Percentiles rank a stretch among this genome's conserved stretches.
Conservation (phyloP, 192 early-diverging fungal species). For the Coemansia sp. region DNA sequence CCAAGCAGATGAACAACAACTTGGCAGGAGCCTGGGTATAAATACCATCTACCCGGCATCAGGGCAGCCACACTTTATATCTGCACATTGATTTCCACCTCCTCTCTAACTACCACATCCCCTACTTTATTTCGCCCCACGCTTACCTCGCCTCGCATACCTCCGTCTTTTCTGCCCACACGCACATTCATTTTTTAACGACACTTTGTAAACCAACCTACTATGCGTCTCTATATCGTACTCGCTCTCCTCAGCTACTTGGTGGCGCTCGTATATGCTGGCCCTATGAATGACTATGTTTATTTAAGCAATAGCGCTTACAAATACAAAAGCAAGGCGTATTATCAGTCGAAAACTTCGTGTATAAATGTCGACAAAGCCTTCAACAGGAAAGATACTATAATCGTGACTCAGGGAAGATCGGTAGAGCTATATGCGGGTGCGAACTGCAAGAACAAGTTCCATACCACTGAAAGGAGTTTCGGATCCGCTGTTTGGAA, state of each 20-base stretch:
- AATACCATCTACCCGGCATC: neutral
- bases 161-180: neutral
- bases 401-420: no score
- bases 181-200: neutral
- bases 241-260: neutral
- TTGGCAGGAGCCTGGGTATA: neutral
- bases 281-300: neutral
- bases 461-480: no score
- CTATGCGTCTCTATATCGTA: slow-evolving; percentile 2
- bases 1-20: neutral
- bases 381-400: no score
- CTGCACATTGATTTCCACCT: neutral
- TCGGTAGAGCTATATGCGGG: no score
- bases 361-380: neutral
- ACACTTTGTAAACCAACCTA: neutral
- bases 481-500: no score
- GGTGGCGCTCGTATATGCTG: neutral
- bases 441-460: no score
- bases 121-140: no score
- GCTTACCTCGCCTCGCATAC: no score
- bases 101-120: neutral
- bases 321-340: neutral
- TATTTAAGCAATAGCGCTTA: neutral
- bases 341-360: neutral
- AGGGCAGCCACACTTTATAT: neutral